Evolutionary conservation across 2,329 filamentous ascomycete species (phyloP).

Genomic region (Leptosphaerulina australis): DNA sequence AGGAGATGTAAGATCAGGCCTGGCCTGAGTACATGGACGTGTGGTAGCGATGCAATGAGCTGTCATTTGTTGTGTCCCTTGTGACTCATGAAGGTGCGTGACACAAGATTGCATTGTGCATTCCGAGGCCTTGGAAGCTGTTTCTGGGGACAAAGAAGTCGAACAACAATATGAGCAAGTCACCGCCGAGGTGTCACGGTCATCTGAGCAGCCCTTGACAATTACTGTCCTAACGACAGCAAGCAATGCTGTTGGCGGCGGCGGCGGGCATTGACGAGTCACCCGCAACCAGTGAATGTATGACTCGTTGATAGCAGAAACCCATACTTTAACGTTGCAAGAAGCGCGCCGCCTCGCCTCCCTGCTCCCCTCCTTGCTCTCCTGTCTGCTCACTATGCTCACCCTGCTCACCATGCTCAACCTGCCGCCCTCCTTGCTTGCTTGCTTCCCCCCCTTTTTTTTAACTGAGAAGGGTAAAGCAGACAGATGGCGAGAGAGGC

Average conservation of each 20-base stretch:
- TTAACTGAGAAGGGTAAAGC: slow-evolving; percentile 2
- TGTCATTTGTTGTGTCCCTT: not conserved
- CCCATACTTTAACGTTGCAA: slow-evolving; percentile 9
- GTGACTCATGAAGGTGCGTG: not conserved
- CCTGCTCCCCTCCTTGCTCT: no score
- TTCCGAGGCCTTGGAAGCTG: not conserved
- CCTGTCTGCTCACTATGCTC: no score
- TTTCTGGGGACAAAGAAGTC: not conserved
- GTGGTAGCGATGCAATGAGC: slow-evolving; percentile 2
- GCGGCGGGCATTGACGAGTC: not conserved
- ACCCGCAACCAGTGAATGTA: not conserved
- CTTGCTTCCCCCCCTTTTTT: no score
- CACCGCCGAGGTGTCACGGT: not conserved
- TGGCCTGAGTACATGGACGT: not conserved
- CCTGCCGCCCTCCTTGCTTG: no score
- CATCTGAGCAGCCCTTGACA: not conserved
- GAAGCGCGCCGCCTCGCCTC: no score
- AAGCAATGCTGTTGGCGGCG: no score
- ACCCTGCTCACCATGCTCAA: no score
- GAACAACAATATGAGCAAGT: not conserved
- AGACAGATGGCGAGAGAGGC: not conserved
- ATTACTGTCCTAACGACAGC: no score
- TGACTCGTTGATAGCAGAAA: slow-evolving; percentile 3
- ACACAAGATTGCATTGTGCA: slow-evolving; percentile 1
- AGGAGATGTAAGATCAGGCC: slow-evolving; percentile 2